Conservation (phyloP, 106 monocot genomes). For the Apostasia shenzhenica region DNA sequence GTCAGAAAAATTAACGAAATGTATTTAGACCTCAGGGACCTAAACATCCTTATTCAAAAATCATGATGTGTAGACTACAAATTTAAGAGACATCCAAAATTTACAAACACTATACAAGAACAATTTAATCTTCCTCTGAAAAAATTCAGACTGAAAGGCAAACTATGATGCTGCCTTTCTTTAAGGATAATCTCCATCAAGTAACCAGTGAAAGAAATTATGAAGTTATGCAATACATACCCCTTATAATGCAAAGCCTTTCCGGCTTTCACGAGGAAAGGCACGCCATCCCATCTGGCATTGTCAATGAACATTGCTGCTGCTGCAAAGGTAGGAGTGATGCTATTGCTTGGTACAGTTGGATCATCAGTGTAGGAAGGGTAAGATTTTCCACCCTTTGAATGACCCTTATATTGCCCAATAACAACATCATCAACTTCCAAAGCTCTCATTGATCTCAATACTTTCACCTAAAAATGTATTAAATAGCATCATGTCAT, state of each 20-base stretch:
- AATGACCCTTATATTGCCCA: slow-evolving; percentile 80
- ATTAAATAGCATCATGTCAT: background rate
- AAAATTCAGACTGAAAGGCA: background rate
- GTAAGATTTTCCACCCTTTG: slow-evolving; percentile 48
- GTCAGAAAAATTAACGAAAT: too few relatives aligned
- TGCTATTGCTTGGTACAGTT: slow-evolving; percentile 58
- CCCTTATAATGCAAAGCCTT: slow-evolving; percentile 55
- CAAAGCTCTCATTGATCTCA: slow-evolving; percentile 66
- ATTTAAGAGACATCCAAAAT: too few relatives aligned
- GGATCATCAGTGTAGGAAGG: slow-evolving; percentile 69
- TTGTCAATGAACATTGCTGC: slow-evolving; percentile 82
- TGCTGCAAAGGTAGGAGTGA: slow-evolving; percentile 84
- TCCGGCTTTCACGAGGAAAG: slow-evolving; percentile 86
- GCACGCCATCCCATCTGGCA: slow-evolving; percentile 91
- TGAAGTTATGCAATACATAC: slow-evolving; percentile 12
- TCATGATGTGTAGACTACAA: too few relatives aligned
- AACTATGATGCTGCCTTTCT: background rate
- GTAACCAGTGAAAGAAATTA: background rate
- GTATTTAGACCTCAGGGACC: too few relatives aligned
- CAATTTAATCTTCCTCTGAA: too few relatives aligned
- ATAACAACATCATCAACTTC: slow-evolving; percentile 66
- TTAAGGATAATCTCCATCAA: background rate
- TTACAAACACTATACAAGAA: too few relatives aligned
- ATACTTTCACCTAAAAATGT: slow-evolving; percentile 59
- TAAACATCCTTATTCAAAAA: too few relatives aligned